Percentiles rank a stretch among this genome's conserved stretches.
phyloP scores from a whole-genome alignment of 495 filamentous ascomycete species.

The Neurospora intermedia region DNA sequence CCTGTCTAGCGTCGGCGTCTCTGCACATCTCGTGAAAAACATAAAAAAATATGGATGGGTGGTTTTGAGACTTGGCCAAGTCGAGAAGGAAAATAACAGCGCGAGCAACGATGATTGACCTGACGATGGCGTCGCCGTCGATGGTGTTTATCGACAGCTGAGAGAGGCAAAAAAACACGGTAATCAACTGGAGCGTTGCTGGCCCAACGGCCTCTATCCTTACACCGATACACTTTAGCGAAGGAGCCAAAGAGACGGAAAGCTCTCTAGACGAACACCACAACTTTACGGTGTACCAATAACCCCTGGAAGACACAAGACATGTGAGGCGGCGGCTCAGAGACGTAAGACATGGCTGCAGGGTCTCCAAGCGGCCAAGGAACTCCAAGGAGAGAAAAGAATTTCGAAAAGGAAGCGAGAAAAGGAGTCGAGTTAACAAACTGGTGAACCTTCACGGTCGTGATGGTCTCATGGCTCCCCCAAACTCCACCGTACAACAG shows the following conservation, averaged over 20 bases:
- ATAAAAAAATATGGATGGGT: neutral
- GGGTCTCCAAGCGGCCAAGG: neutral
- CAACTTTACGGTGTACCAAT: neutral
- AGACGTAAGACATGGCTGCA: neutral
- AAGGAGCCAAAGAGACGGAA: neutral
- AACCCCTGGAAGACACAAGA: neutral
- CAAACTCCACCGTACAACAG: neutral
- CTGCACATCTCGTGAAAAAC: neutral
- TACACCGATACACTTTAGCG: neutral
- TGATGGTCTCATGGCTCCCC: neutral
- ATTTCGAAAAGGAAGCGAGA: neutral
- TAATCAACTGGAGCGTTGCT: neutral
- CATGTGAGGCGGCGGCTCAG: neutral
- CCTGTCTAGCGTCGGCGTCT: neutral
- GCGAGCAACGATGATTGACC: neutral
- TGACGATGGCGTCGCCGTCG: neutral
- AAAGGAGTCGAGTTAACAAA: neutral
- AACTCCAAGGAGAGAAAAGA: neutral
- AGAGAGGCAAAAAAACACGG: neutral
- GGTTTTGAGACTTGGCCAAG: neutral
- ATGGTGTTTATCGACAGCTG: neutral
- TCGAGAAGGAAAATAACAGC: neutral
- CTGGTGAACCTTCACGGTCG: neutral
- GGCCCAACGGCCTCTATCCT: neutral
- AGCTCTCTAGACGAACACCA: neutral